A percentile compares a stretch with the other conserved stretches of the same genome.
phyloP scores from a whole-genome alignment of 179 eudicot species.

The Patellifolia procumbens region DNA sequence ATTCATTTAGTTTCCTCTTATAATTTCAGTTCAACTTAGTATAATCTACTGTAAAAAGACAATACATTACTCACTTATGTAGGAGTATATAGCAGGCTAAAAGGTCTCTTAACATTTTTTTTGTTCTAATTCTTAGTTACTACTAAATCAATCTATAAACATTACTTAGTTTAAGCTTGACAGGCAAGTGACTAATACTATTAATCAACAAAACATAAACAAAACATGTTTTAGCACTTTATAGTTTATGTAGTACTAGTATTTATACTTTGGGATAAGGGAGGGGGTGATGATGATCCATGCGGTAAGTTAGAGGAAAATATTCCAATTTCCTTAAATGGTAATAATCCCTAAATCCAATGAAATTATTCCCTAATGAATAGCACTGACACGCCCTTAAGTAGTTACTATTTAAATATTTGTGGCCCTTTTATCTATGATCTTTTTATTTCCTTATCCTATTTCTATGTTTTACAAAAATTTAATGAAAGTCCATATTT shows the following conservation, averaged over 20 bases:
- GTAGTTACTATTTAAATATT: conserved; percentile 11
- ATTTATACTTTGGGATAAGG: conserved; percentile 14
- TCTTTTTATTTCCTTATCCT: no score
- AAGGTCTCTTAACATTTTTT: no score
- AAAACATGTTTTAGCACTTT: conserved; percentile 8
- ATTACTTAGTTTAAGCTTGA: no score
- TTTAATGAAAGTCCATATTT: no score
- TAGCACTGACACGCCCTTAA: not conserved
- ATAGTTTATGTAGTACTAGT: not conserved
- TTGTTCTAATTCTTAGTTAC: no score
- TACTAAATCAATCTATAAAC: no score
- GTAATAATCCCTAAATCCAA: conserved; percentile 15
- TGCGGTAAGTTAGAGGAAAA: not conserved
- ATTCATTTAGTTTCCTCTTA: no score
- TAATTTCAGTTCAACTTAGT: no score
- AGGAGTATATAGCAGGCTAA: not conserved
- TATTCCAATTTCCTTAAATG: conserved; percentile 17
- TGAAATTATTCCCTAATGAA: conserved; percentile 17
- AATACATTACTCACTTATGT: no score
- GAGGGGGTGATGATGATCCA: not conserved
- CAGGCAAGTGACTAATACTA: not conserved
- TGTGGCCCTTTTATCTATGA: no score
- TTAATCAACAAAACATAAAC: not conserved
- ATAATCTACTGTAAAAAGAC: no score
- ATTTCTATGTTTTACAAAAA: no score